Evolutionary conservation across 225 moss, liverwort and hornwort species (phyloP).

Genomic region (Polytrichum commune): DNA sequence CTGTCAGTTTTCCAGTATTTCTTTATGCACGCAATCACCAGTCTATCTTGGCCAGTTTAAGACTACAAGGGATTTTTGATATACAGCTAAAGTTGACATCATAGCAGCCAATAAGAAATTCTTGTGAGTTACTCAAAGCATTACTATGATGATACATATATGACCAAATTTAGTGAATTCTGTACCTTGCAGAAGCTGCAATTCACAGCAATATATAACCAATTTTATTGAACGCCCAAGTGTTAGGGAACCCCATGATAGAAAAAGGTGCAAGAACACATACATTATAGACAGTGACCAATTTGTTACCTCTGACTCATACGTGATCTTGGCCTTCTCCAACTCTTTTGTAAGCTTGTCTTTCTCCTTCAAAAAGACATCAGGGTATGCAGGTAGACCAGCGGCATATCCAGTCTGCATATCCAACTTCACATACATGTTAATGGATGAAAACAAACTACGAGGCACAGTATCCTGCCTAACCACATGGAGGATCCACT

Average conservation of each 20-base stretch:
- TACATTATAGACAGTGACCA: slow-evolving; percentile 6
- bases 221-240: no score
- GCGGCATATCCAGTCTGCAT: slow-evolving; percentile 30
- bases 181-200: no score
- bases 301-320: slow-evolving; percentile 37
- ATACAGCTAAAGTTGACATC: not conserved
- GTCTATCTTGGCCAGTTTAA: no score
- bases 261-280: not conserved
- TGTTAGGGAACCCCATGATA: no score
- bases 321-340: slow-evolving; percentile 37
- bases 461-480: no score
- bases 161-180: no score
- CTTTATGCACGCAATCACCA: no score
- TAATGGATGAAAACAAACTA: not conserved
- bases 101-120: not conserved
- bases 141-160: not conserved
- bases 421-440: not conserved
- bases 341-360: slow-evolving; percentile 40
- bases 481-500: no score
- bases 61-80: no score
- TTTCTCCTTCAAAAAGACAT: slow-evolving; percentile 50
- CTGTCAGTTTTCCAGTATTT: no score
- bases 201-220: no score
- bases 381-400: slow-evolving; percentile 18
- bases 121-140: not conserved